phyloP scores from a whole-genome alignment of 179 eudicot genomes.

The Amaranthus tricolor region DNA sequence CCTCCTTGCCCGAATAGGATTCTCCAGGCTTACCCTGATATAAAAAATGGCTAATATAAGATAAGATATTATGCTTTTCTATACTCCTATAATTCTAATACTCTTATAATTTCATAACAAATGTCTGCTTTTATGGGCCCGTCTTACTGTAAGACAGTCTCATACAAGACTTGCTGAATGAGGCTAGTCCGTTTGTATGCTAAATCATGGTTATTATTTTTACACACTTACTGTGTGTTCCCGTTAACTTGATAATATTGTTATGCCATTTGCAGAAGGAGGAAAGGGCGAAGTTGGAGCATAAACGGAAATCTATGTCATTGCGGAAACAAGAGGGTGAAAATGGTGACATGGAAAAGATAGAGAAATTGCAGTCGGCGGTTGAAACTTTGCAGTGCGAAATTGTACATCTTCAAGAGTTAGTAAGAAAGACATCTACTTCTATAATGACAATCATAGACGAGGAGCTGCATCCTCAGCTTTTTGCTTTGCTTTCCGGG shows the following conservation, averaged over 20 bases:
- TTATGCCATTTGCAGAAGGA: constrained; percentile 45
- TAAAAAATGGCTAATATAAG: too few relatives aligned
- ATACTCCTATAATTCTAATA: too few relatives aligned
- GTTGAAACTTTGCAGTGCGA: constrained; percentile 59
- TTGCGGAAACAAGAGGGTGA: constrained; percentile 51
- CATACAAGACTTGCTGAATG: too few relatives aligned
- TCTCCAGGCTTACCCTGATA: too few relatives aligned
- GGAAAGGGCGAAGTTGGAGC: constrained; percentile 53
- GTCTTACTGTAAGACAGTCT: too few relatives aligned
- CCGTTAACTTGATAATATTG: not conserved
- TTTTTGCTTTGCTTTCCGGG: constrained; percentile 63
- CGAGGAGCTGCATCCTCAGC: constrained; percentile 75
- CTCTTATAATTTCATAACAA: too few relatives aligned
- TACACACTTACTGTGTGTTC: too few relatives aligned
- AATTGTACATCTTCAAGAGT: constrained; percentile 50
- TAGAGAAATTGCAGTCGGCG: constrained; percentile 48
- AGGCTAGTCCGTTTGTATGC: not conserved
- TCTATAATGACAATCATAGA: constrained; percentile 40
- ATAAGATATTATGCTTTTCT: too few relatives aligned
- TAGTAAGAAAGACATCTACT: constrained; percentile 46
- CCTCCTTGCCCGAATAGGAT: too few relatives aligned
- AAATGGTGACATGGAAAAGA: constrained; percentile 53
- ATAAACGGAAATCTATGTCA: constrained; percentile 44
- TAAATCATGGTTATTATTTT: not conserved
- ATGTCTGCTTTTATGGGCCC: too few relatives aligned